Conservation (phyloP, 2,329 filamentous ascomycete species). For the Alternaria sp. region DNA sequence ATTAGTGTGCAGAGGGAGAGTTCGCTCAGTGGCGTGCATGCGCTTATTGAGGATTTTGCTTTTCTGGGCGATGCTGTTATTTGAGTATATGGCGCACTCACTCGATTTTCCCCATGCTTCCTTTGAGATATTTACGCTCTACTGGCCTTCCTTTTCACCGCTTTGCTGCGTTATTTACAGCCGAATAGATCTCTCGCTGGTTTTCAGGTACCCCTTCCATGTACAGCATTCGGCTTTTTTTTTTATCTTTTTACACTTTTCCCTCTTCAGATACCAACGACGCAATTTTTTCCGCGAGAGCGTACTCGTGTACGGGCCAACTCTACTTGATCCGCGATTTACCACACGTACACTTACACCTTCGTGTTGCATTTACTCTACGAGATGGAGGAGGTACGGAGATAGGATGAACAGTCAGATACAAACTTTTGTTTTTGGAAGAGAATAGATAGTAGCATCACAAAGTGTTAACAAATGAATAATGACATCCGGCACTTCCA, state of each 20-base stretch:
- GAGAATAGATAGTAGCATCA: neutral
- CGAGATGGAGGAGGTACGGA: neutral
- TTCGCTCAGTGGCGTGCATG: conserved; percentile 35
- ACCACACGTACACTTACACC: neutral
- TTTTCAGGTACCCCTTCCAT: conserved; percentile 5
- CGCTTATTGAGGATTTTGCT: conserved; percentile 46
- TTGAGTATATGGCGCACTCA: conserved; percentile 17
- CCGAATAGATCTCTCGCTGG: neutral
- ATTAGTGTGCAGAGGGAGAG: conserved; percentile 33
- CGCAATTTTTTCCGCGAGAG: neutral
- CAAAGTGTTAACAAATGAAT: neutral
- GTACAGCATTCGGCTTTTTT: conserved; percentile 7
- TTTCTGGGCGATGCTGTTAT: conserved; percentile 46
- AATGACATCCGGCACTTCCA: neutral
- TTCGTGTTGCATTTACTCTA: neutral
- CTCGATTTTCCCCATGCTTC: neutral
- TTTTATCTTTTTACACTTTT: neutral
- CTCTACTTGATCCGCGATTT: neutral
- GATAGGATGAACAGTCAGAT: neutral
- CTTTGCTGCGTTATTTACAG: conserved; percentile 3
- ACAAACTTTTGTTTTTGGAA: neutral
- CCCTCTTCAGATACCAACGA: conserved; percentile 1
- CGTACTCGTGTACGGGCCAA: no score
- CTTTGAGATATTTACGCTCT: no score
- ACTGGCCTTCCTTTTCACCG: neutral